Evolutionary conservation across 371 early-diverging fungal species (phyloP), one percentile per base, ranked within the genome.

Genomic region (Chytridium lagenaria): DNA sequence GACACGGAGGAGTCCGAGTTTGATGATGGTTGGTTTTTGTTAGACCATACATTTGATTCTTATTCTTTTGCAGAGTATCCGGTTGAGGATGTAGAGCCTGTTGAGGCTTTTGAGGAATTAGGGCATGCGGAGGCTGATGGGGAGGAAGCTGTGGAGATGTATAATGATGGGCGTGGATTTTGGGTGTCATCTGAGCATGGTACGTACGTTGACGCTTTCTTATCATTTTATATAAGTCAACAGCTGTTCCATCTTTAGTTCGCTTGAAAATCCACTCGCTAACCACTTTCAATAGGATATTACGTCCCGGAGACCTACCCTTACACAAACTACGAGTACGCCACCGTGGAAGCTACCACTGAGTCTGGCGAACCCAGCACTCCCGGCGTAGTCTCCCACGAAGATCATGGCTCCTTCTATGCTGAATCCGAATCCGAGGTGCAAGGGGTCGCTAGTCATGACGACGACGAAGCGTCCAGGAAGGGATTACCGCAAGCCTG

Each of bases 401-500:
- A 19, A 19, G 44, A 44, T 44, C 19, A 19, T 12, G 7, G 44
- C 7, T 7, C 7, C 44, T 44, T 19, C 7, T 44, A 52, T 7
- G 52, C 52, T 36, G 34, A 59, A 7, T 34, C 7, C 28, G 38
- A 10, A 34, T 12, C 61, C 61, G 34, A 61, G 61, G 15, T 26
- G 61, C 30, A 34, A 12, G 23, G 16, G 61, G 61, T 5, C 7
- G 15, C 10, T 7, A 15, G 7, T 22, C 34, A 34, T 33, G 61
- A 36, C 34, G 34, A 33, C 34, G 61, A 61, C 36, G 55, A n/a
- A 36, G n/a, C 40, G 1, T 37, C 10, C 23, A 23, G 55, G 3
- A 50, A 59, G 36, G 79, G 79, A 2, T 73, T 72, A 12, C 88
- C 88, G 0, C 81, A 83, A 50, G 88, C 85, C 0, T 88, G 88